Conservation (phyloP, 371 early-diverging fungal species). For the Nosema granulosis region DNA sequence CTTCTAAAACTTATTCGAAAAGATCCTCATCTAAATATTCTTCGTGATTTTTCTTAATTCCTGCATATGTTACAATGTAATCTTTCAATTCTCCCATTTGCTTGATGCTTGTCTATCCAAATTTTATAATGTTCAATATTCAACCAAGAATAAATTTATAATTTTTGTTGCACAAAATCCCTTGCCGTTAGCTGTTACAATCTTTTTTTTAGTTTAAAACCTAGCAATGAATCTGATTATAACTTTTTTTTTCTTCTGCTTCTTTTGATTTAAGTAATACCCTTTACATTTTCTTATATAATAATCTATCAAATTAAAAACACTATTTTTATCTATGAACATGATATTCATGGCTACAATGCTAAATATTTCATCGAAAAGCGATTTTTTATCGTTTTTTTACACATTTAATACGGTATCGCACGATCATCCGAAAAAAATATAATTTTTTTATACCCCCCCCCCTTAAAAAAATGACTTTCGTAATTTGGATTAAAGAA, state of each 20-base stretch:
- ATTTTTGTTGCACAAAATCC: neutral
- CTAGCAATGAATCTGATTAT: neutral
- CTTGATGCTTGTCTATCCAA: neutral
- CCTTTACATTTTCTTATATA: slow-evolving; percentile 9
- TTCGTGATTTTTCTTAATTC: neutral
- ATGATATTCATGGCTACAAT: neutral
- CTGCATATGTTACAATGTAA: neutral
- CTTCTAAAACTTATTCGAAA: too few relatives aligned
- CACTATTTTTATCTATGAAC: neutral
- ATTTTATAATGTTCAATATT: neutral
- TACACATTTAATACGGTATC: too few relatives aligned
- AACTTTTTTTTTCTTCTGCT: neutral
- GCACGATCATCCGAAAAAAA: too few relatives aligned
- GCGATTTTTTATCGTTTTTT: too few relatives aligned
- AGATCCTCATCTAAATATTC: too few relatives aligned
- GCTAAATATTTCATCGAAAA: too few relatives aligned
- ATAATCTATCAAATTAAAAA: slow-evolving; percentile 19
- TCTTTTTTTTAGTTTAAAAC: neutral
- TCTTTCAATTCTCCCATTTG: slow-evolving; percentile 12
- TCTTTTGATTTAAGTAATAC: neutral
- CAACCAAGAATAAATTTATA: neutral
- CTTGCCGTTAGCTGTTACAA: slow-evolving; percentile 9
- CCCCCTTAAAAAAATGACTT: too few relatives aligned
- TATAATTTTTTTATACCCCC: too few relatives aligned
- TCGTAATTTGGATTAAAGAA: too few relatives aligned